Evolutionary conservation across 1,284 basidiomycete species (phyloP), one percentile per base, ranked within the genome.

Genomic region (Heterobasidion annosum): DNA sequence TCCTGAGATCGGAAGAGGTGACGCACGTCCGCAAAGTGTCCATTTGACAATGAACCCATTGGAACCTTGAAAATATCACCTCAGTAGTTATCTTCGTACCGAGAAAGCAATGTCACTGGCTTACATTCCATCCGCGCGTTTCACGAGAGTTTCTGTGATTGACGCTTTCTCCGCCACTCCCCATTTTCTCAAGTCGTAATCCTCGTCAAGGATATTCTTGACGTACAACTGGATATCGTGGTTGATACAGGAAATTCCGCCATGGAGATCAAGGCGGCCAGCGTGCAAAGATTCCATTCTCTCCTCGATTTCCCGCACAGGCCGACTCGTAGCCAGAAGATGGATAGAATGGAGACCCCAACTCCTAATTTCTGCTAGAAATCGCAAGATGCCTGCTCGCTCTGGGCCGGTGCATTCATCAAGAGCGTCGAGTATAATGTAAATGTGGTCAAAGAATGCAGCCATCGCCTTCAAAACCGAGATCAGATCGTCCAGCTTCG

Each of bases 391-490:
- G 19, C 32, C 13, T 40, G 10, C 37, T 40, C 37, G 37, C n/a
- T 47, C 46, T 47, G 46, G 6, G 43, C 43, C 43, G n/a, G n/a
- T 47, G 46, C 54, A 55, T 46, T 55, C 45, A 9, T 55, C 54
- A 1, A 55, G 25, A 15, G 50, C 54, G 34, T 55, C 54, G 13
- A 55, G 19, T n/a, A 55, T 25, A 35, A 55, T 32, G 25, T 51
- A 55, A 13, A 13, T n/a, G 10, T 15, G 1, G 48, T 15, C 45
- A 7, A 33, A 32, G 25, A 16, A 25, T n/a, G 25, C 34, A 12
- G 50, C 19, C 4, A 10, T 51, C 4, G 4, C 12, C 25, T 19
- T 48, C 1, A 51, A 33, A 45, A 34, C 44, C n/a, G 5, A 16
- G n/a, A 25, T 15, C 25, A 55, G 50, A 25, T 13, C 34, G 16